Evolutionary conservation across 177 flowering plant species (phyloP).

Genomic region (Telopea speciosissima): DNA sequence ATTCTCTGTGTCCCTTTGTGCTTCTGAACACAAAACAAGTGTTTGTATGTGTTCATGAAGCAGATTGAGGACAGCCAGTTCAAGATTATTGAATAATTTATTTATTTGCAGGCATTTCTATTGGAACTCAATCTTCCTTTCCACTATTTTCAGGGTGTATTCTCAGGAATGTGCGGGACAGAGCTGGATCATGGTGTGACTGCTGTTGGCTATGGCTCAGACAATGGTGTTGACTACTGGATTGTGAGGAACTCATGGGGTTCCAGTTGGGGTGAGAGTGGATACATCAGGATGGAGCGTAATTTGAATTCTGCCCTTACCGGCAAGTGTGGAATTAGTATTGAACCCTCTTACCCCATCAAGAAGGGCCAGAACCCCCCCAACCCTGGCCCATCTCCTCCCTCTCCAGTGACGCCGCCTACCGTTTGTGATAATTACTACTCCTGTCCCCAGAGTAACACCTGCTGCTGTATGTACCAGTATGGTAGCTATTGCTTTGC

Average conservation of each 20-base stretch:
- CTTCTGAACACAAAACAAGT: no score
- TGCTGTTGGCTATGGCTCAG: conserved; percentile 73
- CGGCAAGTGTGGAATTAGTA: conserved; percentile 73
- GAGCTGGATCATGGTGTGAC: conserved; percentile 65
- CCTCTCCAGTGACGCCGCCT: conserved; percentile 52
- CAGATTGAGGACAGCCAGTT: not conserved
- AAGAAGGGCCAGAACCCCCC: conserved; percentile 65
- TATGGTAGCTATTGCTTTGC: conserved; percentile 37
- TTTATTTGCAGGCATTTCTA: not conserved
- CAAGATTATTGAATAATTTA: not conserved
- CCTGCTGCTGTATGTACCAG: conserved; percentile 62
- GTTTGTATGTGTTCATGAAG: no score
- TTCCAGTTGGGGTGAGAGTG: conserved; percentile 60
- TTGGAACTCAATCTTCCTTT: not conserved
- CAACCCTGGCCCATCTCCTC: conserved; percentile 83
- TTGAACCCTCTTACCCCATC: conserved; percentile 61
- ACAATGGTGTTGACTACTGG: conserved; percentile 66
- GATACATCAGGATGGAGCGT: conserved; percentile 66
- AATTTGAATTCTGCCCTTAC: conserved; percentile 25
- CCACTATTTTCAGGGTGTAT: conserved; percentile 47
- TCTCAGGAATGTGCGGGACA: conserved; percentile 60
- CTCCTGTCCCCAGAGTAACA: conserved; percentile 42
- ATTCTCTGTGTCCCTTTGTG: no score
- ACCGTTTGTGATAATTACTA: conserved; percentile 45
- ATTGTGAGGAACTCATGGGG: conserved; percentile 86